phyloP scores from a whole-genome alignment of 257 asterid species.

The Avicennia marina region DNA sequence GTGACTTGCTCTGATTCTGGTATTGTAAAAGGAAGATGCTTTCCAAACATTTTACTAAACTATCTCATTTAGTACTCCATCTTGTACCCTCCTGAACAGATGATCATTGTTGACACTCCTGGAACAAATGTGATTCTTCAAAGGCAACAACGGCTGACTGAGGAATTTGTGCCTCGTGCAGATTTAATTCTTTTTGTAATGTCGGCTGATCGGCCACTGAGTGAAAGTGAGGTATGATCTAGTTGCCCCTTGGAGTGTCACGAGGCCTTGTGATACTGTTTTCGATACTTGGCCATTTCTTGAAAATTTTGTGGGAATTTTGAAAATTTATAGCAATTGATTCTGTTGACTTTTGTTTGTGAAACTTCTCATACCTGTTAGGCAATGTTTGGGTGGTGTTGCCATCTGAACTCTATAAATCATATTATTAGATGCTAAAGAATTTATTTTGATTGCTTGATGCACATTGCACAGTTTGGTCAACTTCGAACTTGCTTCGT shows the following conservation, averaged over 20 bases:
- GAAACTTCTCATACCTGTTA: background rate
- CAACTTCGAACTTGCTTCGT: background rate
- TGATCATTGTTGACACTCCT: slow-evolving; percentile 96
- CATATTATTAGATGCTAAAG: background rate
- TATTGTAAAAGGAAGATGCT: background rate
- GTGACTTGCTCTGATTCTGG: slow-evolving; percentile 9
- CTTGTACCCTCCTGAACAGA: slow-evolving; percentile 45
- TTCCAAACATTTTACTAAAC: slow-evolving; percentile 2
- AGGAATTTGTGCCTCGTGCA: slow-evolving; percentile 98
- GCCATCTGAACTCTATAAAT: background rate
- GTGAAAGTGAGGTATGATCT: slow-evolving; percentile 92
- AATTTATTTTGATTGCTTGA: too few species aligned
- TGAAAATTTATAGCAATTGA: background rate
- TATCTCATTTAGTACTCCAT: slow-evolving; percentile 9
- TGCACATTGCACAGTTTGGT: too few species aligned
- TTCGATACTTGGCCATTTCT: background rate
- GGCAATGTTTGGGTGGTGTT: slow-evolving; percentile 11
- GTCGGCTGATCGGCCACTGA: slow-evolving; percentile 96
- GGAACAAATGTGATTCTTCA: slow-evolving; percentile 99
- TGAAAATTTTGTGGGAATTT: slow-evolving; percentile 3
- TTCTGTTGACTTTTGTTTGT: slow-evolving; percentile 4
- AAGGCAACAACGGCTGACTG: slow-evolving; percentile 95
- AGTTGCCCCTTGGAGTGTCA: slow-evolving; percentile 14
- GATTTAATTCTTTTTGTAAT: slow-evolving; percentile 89
- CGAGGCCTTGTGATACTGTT: slow-evolving; percentile 3